Base-by-base conservation (phyloP, 2,329 filamentous ascomycete species). In the Xylariales sp. region DNA sequence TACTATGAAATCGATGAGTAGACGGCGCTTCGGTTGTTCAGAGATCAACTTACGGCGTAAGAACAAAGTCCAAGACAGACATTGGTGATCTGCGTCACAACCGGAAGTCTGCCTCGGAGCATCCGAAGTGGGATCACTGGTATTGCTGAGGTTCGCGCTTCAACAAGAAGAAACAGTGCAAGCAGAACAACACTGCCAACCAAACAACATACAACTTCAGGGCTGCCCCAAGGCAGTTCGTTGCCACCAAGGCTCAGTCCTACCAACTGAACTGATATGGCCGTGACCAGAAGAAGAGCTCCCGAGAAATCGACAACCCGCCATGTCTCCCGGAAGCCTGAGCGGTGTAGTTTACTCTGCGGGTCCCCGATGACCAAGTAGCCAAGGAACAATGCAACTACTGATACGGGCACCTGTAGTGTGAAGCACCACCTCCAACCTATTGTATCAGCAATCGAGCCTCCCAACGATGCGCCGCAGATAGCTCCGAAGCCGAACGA, bases 381-480 rank as follows among this genome's bases (percentile, higher is more conserved):
- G 0, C 78, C 79, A 9, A 78, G 61, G 0, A 70, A 28, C 1
- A 82, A 63, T 0, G 78, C 79, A n/a, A 74, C 50, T 2, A 70
- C 45, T 0, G 77, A 80, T 0, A 84, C 55, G 0, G 80, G 80
- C 0, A 81, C 74, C 51, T 84, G 81, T 2, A 80, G 62, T 3
- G 81, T 53, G 45, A 84, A 85, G 42, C 77, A 82, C 73, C 76
- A 83, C 16, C 83, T 69, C 82, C 82, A 86, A 8, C 82, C 82
- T 16, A 86, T 67, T 2, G 62, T 66, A 49, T 85, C 80, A 18
- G 79, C 79, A 9, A 86, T 71, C 24, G 75, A 70, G 2, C 82
- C 82, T 3, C 82, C 82, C 34, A 84, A 71, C 0, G 78, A 78
- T 7, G 80, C 80, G 2, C 81, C 81, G 15, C 73, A 70, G 24